Evolutionary conservation across 2,329 filamentous ascomycete genomes (phyloP).

Genomic region (Penicillium thymicola): DNA sequence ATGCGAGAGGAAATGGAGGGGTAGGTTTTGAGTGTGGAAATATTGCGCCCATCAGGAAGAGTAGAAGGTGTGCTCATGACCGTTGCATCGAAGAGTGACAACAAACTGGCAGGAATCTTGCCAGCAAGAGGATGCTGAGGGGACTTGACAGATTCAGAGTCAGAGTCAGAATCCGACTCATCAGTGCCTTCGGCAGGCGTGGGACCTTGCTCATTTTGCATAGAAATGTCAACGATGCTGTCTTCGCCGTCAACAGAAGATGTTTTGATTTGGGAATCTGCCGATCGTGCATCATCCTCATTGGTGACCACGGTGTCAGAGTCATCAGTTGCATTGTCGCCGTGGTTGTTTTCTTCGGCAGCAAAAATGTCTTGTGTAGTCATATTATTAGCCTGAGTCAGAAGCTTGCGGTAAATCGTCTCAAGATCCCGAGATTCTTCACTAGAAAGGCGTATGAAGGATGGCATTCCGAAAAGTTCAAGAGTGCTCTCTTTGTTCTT

Average conservation of each 20-base stretch:
- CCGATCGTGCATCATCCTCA: constrained; percentile 60
- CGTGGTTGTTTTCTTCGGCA: constrained; percentile 50
- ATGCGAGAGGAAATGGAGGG: constrained; percentile 53
- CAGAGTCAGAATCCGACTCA: constrained; percentile 11
- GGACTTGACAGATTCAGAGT: constrained; percentile 34
- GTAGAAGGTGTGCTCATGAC: constrained; percentile 57
- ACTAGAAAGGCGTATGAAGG: constrained; percentile 69
- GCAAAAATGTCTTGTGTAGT: constrained; percentile 67
- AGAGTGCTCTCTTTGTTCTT: constrained; percentile 22
- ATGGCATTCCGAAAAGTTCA: constrained; percentile 43
- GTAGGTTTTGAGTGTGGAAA: constrained; percentile 52
- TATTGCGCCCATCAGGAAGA: constrained; percentile 68
- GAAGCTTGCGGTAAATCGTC: constrained; percentile 71
- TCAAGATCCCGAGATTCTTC: constrained; percentile 70
- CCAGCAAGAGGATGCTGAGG: constrained; percentile 45
- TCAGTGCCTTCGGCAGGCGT: constrained; percentile 19
- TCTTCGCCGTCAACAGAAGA: constrained; percentile 85
- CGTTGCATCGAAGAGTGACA: constrained; percentile 73
- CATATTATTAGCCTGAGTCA: constrained; percentile 71
- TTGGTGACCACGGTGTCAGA: constrained; percentile 67
- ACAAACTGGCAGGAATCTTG: constrained; percentile 62
- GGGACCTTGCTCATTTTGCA: constrained; percentile 60
- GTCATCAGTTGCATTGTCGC: constrained; percentile 53
- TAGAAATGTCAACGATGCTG: constrained; percentile 83
- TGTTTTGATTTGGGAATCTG: constrained; percentile 68